These are phyloP conservation scores for Russula earlei DNA, from an alignment of 768 basidiomycete genomes.

Conservation along the genomic window DNA sequence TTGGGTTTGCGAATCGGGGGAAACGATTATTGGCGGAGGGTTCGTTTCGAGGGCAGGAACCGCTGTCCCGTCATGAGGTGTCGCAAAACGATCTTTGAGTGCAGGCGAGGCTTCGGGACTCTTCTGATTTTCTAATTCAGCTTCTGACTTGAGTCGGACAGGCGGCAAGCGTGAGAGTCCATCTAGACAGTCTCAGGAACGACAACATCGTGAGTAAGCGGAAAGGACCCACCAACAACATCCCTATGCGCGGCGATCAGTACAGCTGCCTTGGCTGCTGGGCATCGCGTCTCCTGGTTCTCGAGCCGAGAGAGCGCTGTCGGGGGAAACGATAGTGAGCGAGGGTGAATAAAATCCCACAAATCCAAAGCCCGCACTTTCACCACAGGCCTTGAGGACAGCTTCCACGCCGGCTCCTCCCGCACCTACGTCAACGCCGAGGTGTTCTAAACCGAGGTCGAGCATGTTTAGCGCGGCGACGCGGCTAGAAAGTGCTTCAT, in stretches of 20 bases:
- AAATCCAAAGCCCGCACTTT: slow-evolving; percentile 38
- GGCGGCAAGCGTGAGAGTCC: slow-evolving; percentile 68
- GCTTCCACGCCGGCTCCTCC: slow-evolving; percentile 43
- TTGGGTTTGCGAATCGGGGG: slow-evolving; percentile 19
- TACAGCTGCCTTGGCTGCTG: slow-evolving; percentile 69
- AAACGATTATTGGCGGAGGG: slow-evolving; percentile 22
- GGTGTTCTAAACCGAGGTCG: slow-evolving; percentile 79
- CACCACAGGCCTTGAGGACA: slow-evolving; percentile 66
- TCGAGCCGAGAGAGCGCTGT: slow-evolving; percentile 48
- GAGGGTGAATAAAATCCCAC: neutral
- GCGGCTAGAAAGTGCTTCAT: slow-evolving; percentile 80
- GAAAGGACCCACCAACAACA: slow-evolving; percentile 58
- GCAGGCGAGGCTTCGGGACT: slow-evolving; percentile 23
- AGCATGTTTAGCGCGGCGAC: slow-evolving; percentile 89
- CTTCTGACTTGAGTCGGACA: slow-evolving; percentile 61
- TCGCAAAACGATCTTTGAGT: slow-evolving; percentile 2
- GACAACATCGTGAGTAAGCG: neutral
- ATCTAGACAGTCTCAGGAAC: slow-evolving; percentile 34
- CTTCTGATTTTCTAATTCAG: slow-evolving; percentile 32
- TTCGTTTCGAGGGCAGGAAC: slow-evolving; percentile 1
- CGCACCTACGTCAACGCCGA: slow-evolving; percentile 70
- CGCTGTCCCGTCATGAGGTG: slow-evolving; percentile 10
- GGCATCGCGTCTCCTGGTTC: slow-evolving; percentile 38
- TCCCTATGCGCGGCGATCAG: slow-evolving; percentile 80
- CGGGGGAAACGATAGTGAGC: slow-evolving; percentile 11